phyloP scores from a whole-genome alignment of 352 stramenopile genomes.

The Phytophthora kernoviae region DNA sequence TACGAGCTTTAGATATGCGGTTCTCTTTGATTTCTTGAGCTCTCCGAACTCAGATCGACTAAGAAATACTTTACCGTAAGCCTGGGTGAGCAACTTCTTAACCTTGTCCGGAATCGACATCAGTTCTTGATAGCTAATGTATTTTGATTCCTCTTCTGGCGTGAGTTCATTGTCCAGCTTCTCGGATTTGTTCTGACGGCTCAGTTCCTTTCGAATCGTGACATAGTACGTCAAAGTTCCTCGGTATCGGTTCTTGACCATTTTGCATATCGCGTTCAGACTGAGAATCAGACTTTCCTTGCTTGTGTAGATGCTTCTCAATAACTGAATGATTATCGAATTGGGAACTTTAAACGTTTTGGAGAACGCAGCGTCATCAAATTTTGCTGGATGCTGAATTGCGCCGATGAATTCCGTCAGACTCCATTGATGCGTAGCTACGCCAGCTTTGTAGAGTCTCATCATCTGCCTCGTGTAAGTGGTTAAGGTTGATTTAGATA shows the following conservation, averaged over 20 bases:
- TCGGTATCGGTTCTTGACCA: conserved; percentile 8
- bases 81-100: conserved; percentile 1
- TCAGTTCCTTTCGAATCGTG: conserved; percentile 7
- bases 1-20: conserved; percentile 4
- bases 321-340: conserved; percentile 1
- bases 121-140: conserved; percentile 8
- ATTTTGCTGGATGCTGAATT: conserved; percentile 4
- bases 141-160: conserved; percentile 7
- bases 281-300: conserved; percentile 6
- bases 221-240: conserved; percentile 2
- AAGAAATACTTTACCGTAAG: conserved; percentile 7
- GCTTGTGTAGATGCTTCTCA: conserved; percentile 7
- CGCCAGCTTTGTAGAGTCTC: conserved; percentile 5
- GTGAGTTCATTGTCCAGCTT: conserved; percentile 9
- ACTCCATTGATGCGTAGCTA: conserved; percentile 2
- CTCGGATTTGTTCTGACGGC: conserved; percentile 5
- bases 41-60: conserved; percentile 5
- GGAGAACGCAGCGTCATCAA: conserved; percentile 1
- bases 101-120: conserved; percentile 4
- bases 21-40: conserved; percentile 4
- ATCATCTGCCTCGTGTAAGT: conserved; percentile 5
- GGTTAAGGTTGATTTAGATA: neutral
- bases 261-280: conserved; percentile 5
- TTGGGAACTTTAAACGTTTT: conserved; percentile 5
- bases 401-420: conserved; percentile 1